Base-by-base conservation (phyloP, 2,329 filamentous ascomycete genomes). In the Mycogone perniciosa region DNA sequence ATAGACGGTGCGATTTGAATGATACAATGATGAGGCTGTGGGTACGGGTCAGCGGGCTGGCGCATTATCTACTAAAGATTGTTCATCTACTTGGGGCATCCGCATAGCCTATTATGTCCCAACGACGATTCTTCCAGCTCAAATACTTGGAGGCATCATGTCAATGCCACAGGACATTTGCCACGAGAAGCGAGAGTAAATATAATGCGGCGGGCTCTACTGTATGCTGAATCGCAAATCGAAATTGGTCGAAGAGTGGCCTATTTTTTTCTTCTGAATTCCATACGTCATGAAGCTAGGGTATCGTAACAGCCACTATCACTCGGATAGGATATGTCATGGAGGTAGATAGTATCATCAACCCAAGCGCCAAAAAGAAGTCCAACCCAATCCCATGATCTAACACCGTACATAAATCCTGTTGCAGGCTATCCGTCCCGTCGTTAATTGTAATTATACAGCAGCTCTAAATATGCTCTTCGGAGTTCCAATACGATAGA, bases 371-470 rank as follows among this genome's bases (percentile, higher is more conserved):
- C 44, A 52, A 33, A 48, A 20, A 20, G 44, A 41, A 40, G 39
- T 38, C 51, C 13, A 33, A 30, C 45, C 38, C 30, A 11, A 39
- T 40, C 38, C 51, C 51, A 26, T 42, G 30, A 37, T 46, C 35
- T 38, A 48, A 46, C 46, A 46, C 51, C 46, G 38, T 48, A 48
- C 41, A 38, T 42, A 41, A 49, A 31, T 34, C 34, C 39, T 47
- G 35, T 52, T 47, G 35, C 41, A 11, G 41, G 7, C 47, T 33
- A 31, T 29, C 51, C 26, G 39, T 53, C 31, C 46, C 46, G 39
- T 50, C 51, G 44, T 50, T 20, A 33, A 44, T 45, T 45, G 45
- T 53, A 50, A 38, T 43, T 40, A 46, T 53, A 53, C 51, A 50
- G 43, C 47, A 50, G 46, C 48, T 50, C 51, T 50, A 53, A 48